Base-by-base conservation (phyloP, 2,329 filamentous ascomycete species). In the Ramularia endophylla region DNA sequence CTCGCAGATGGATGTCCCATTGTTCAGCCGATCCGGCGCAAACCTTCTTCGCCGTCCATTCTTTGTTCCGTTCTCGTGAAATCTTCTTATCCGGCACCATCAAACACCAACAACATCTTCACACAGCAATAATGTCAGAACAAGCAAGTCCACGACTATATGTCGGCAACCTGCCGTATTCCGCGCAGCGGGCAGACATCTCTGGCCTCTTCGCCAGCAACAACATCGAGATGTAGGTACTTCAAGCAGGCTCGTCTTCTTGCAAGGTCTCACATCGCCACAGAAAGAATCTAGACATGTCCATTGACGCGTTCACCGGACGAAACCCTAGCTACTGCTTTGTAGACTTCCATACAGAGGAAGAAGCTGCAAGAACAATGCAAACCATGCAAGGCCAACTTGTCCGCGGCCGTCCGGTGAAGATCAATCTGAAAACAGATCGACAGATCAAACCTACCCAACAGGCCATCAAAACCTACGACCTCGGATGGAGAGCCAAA, bases 281-380 rank as follows among this genome's bases (percentile, higher is more conserved):
- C 55, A 71, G 69, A 49, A 70, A 74, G 50, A 74, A 76, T 34
- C 75, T 86, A 49, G 78, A 83, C 58, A 81, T 87, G 53, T 80
- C 80, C 1, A 72, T 83, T 39, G 81, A 87, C 54, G 75, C 80
- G 1, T 77, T 83, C 60, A 82, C 75, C 20, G 77, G 74, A 29
- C 71, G 81, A 32, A 87, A 86, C 58, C 81, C 81, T 0, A 82
- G 80, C 27, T 86, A 85, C 65, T 87, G 82, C 65, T 87, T 87
- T 53, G 76, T 86, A 33, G 82, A 87, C 54, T 76, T 87, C 43
- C 61, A 63, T 33, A 71, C 69, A 34, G 70, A 70, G 33, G 75
- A 76, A 19, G 67, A 77, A 20, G 81, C 81, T 3, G 68, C 75
- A 4, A 60, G 61, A 2, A 79, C 78, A 2, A 77, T 85, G 58